Evolutionary conservation across 768 basidiomycete species (phyloP), one percentile per base, ranked within the genome.

Genomic region (Lentinula detonsa): DNA sequence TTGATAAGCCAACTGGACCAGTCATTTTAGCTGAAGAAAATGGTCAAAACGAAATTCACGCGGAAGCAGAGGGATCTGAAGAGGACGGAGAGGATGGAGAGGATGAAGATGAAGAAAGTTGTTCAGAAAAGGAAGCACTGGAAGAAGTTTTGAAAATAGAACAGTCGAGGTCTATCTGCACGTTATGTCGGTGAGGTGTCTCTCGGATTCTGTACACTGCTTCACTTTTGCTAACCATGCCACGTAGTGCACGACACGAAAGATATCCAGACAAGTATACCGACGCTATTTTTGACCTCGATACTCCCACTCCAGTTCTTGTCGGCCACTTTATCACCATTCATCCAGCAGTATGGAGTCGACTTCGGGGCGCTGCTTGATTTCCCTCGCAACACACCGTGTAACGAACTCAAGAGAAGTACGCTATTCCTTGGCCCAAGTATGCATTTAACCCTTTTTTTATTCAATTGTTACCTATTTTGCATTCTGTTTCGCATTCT

Each of bases 121-220:
- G 31, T 28, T 15, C 40, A 23, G 55, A 56, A 15, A 9, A n/a
- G 39, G 55, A 56, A 23, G 39, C 55, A 11, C 21, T 40, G 3
- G 55, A 40, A 16, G 23, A 23, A n/a, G 13, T 59, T 10, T 5
- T 59, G 18, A 49, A 46, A 49, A 18, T 4, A 31, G 40, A 18
- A 18, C 15, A 34, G 6, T 23, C 33, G 31, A 34, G 10, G 45
- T 35, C 18, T 8, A 33, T 50, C 11, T 59, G 57, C 46, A 59
- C 5, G 28, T 28, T 59, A 45, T 59, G 57, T n/a, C 48, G 57
- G 57, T 59, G 34, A 46, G 57, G 48, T 21, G 28, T n/a, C 33
- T 28, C 42, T 31, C 9, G 15, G 31, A 1, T 16, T 15, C 13
- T 10, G 7, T 49, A 10, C n/a, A 21, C 6, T 21, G 5, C 21